These are phyloP conservation scores for Candida sp. DNA, from an alignment of 1,139 yeast species.

Conservation along the genomic window DNA sequence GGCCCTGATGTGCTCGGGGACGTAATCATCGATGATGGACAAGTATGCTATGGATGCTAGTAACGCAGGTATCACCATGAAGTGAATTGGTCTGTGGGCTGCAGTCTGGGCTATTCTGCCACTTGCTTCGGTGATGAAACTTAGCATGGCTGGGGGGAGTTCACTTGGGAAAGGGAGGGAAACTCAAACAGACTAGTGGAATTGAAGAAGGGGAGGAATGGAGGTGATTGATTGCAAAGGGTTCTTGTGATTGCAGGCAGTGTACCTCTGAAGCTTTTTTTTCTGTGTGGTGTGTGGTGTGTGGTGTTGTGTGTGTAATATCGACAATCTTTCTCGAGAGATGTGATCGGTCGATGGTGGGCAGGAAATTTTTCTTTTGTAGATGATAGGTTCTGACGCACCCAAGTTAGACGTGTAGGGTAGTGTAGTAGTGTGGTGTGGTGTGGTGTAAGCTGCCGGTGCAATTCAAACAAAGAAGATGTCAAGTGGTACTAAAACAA, in stretches of 20 bases:
- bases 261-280: background rate
- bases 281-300: too few relatives aligned
- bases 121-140: constrained; percentile 34
- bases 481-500: too few relatives aligned
- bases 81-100: constrained; percentile 90
- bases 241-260: background rate
- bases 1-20: constrained; percentile 38
- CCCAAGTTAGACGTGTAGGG: background rate
- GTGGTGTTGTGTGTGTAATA: too few relatives aligned
- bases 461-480: background rate
- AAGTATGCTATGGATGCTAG: constrained; percentile 85
- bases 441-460: background rate
- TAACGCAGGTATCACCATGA: constrained; percentile 73
- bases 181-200: background rate
- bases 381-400: background rate
- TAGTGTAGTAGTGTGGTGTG: too few relatives aligned
- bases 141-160: constrained; percentile 22
- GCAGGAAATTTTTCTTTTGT: background rate
- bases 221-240: too few relatives aligned
- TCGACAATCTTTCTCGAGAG: too few relatives aligned
- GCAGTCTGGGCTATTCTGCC: constrained; percentile 62
- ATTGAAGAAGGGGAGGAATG: background rate
- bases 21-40: constrained; percentile 80
- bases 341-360: too few relatives aligned
- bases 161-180: background rate